Conservation (phyloP, 345 rosid genomes). For the Eucalyptus pauciflora region DNA sequence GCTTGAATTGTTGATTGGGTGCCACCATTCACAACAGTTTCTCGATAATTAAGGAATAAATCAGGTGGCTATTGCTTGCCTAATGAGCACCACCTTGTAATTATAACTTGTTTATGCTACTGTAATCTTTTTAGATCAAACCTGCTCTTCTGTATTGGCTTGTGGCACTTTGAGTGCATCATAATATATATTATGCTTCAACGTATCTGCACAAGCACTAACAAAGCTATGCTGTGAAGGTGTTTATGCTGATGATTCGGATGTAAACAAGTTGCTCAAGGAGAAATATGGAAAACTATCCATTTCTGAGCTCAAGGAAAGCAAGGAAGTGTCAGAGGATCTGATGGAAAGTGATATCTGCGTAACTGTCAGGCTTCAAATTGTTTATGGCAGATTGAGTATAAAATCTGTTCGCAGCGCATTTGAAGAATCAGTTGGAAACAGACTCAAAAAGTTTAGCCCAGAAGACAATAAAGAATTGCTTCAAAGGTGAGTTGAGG, state of each 20-base stretch:
- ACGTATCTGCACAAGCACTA: not conserved
- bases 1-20: not conserved
- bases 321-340: conserved; percentile 38
- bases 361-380: conserved; percentile 73
- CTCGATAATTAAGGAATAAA: not conserved
- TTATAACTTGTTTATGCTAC: not conserved
- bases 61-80: not conserved
- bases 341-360: conserved; percentile 55
- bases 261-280: conserved; percentile 39
- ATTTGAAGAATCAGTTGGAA: conserved; percentile 78
- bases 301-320: conserved; percentile 42
- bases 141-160: not conserved
- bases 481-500: conserved; percentile 53
- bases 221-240: conserved; percentile 21
- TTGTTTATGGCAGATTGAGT: conserved; percentile 60
- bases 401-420: conserved; percentile 70
- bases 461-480: conserved; percentile 47
- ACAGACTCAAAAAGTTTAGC: conserved; percentile 64
- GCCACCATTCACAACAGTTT: not conserved
- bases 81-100: not conserved
- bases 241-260: conserved; percentile 58
- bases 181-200: not conserved
- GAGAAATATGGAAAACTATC: conserved; percentile 52
- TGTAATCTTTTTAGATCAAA: not conserved
- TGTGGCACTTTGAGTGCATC: not conserved